phyloP scores from a whole-genome alignment of 441 rosid species.

The Omphalea diandra region DNA sequence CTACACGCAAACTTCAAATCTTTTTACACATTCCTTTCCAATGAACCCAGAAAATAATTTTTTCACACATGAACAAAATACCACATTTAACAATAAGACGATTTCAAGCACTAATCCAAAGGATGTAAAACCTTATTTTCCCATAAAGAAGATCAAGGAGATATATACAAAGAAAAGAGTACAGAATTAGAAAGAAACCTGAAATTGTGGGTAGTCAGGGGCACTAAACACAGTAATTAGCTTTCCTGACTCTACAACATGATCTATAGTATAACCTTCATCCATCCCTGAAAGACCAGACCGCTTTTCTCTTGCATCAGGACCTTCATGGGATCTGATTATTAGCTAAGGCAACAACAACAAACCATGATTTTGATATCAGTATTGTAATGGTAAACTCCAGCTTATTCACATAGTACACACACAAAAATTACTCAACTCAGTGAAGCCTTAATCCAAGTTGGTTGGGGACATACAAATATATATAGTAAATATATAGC shows the following conservation, averaged over 20 bases:
- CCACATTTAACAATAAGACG: no score
- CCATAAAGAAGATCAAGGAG: not conserved
- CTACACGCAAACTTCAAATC: not conserved
- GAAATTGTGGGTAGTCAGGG: conserved; percentile 97
- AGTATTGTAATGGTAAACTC: conserved; percentile 21
- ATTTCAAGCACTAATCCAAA: not conserved
- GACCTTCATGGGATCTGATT: conserved; percentile 98
- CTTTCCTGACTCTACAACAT: conserved; percentile 78
- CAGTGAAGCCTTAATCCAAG: no score
- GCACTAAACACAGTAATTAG: conserved; percentile 89
- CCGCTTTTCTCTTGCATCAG: conserved; percentile 96
- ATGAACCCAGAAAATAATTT: no score
- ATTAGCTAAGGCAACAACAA: conserved; percentile 63
- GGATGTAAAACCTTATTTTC: not conserved
- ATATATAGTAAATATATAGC: no score
- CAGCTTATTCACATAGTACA: not conserved
- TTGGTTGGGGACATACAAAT: no score
- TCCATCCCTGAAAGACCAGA: conserved; percentile 79
- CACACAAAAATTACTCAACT: no score
- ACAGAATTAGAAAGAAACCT: conserved; percentile 42
- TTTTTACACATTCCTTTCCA: no score
- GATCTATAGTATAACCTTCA: conserved; percentile 88
- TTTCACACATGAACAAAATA: not conserved
- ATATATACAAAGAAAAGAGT: not conserved
- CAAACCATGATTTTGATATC: conserved; percentile 25